Evolutionary conservation across 805 yeast genomes (phyloP).

Genomic region (Ogataea allantospora): DNA sequence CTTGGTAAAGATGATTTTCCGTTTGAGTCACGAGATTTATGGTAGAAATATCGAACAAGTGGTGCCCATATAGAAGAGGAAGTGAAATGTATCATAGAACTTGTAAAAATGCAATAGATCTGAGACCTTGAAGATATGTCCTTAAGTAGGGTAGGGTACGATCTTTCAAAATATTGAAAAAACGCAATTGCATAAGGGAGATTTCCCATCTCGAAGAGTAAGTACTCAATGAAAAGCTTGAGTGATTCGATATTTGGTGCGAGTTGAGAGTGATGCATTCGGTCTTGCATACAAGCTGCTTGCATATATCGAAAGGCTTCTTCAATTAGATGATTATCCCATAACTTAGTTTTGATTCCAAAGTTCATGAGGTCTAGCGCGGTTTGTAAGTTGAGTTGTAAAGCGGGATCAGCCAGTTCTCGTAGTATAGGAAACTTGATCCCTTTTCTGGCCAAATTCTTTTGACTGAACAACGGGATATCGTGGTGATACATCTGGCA

Average conservation of each 20-base stretch:
- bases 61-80: conserved; percentile 20
- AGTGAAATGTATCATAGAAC: conserved; percentile 17
- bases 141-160: conserved; percentile 6
- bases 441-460: conserved; percentile 2
- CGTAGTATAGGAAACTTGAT: conserved; percentile 13
- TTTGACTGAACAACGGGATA: conserved; percentile 12
- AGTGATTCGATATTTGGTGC: conserved; percentile 8
- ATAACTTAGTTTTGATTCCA: conserved; percentile 3
- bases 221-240: conserved; percentile 9
- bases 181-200: conserved; percentile 25
- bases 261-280: background rate
- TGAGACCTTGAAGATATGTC: conserved; percentile 2
- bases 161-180: conserved; percentile 10
- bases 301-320: conserved; percentile 11
- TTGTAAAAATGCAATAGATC: conserved; percentile 14
- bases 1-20: conserved; percentile 2
- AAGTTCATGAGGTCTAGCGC: conserved; percentile 6
- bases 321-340: background rate
- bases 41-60: conserved; percentile 19
- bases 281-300: background rate
- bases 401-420: conserved; percentile 3
- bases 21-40: conserved; percentile 12
- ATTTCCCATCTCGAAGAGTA: conserved; percentile 14
- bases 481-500: conserved; percentile 3
- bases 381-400: background rate